Evolutionary conservation across 257 asterid genomes (phyloP).

Genomic region (Nicotiana obtusifolia): DNA sequence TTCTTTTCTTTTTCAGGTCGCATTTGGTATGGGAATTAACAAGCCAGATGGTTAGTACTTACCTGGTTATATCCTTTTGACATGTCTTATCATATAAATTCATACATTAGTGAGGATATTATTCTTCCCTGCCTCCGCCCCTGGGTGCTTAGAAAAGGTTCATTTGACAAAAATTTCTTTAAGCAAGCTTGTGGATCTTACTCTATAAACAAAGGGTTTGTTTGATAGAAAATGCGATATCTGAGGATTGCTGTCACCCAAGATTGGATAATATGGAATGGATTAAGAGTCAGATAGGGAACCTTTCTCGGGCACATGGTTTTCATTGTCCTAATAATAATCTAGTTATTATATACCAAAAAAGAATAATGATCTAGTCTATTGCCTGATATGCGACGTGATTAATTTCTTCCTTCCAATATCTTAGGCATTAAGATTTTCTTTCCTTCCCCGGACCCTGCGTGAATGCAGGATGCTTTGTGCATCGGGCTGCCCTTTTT

Average conservation of each 20-base stretch:
- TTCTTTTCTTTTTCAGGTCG: conserved; percentile 56
- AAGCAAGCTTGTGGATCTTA: not conserved
- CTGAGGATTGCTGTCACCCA: not conserved
- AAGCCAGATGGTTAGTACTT: conserved; percentile 87
- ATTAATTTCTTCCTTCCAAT: not conserved
- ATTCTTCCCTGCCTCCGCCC: not conserved
- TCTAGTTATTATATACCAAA: not conserved
- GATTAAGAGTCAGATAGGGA: not conserved
- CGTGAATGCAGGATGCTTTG: no score
- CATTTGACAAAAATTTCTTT: not conserved
- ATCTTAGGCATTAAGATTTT: not conserved
- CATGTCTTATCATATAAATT: not conserved
- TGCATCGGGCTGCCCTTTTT: no score
- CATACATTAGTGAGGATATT: not conserved
- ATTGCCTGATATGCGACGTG: not conserved
- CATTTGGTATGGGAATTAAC: conserved; percentile 99
- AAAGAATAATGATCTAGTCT: not conserved
- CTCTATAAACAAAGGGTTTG: not conserved
- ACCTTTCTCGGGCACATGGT: not conserved
- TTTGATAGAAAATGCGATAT: not conserved
- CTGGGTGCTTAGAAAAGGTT: not conserved
- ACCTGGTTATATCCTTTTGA: conserved; percentile 2
- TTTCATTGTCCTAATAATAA: not conserved
- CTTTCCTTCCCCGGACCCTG: not conserved
- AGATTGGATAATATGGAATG: not conserved